A percentile compares a stretch with the other conserved stretches of the same genome.
Conservation (phyloP, 495 filamentous ascomycete genomes). For the Pyrenula aspistea region DNA sequence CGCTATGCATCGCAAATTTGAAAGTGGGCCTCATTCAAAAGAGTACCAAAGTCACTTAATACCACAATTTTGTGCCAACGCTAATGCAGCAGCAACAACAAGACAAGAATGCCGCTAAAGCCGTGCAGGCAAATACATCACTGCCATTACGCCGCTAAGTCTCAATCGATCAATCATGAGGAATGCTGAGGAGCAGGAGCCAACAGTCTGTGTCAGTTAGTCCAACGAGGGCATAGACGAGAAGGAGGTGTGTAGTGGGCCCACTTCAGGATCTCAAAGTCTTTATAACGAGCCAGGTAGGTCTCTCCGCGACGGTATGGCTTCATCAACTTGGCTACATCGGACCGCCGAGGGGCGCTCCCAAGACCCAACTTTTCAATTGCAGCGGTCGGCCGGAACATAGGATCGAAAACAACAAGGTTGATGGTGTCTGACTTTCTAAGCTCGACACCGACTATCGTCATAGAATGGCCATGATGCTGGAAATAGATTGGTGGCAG, state of each 20-base stretch:
- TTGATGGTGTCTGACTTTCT: constrained; percentile 51
- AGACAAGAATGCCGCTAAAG: no score
- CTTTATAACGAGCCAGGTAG: constrained; percentile 56
- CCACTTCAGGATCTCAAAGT: constrained; percentile 72
- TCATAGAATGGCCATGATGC: constrained; percentile 80
- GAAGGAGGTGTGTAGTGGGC: constrained; percentile 11
- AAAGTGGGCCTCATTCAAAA: no score
- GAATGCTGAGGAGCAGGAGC: no score
- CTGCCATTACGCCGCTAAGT: no score
- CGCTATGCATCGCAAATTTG: no score
- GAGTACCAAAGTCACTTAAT: no score
- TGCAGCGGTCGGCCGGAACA: constrained; percentile 57
- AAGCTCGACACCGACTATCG: constrained; percentile 76
- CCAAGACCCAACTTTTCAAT: constrained; percentile 44
- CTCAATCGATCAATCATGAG: no score
- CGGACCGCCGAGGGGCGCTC: constrained; percentile 23
- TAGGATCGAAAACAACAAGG: constrained; percentile 82
- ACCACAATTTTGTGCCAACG: no score
- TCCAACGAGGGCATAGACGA: no score
- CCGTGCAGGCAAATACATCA: no score
- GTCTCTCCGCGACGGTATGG: constrained; percentile 55
- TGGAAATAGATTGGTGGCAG: constrained; percentile 87
- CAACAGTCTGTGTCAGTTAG: constrained; percentile 1
- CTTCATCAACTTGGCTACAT: constrained; percentile 47
- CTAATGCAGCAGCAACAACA: no score